These are phyloP conservation scores for Massospora cicadina DNA, from an alignment of 371 early-diverging fungal genomes.

Conservation along the genomic window DNA sequence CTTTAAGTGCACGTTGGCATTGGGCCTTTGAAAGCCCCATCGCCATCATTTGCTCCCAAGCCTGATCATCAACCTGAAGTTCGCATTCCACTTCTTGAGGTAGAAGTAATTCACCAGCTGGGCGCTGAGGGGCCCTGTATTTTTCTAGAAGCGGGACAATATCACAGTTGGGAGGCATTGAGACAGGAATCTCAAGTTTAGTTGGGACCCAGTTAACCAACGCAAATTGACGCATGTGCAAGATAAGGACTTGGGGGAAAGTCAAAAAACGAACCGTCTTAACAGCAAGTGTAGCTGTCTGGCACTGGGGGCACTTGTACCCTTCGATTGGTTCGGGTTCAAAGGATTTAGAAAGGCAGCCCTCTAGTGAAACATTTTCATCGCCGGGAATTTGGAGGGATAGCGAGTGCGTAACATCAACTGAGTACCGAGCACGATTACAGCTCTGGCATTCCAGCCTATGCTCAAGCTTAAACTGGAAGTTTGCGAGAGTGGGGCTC, in stretches of 20 bases:
- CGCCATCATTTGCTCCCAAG: conserved; percentile 44
- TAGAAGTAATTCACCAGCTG: conserved; percentile 46
- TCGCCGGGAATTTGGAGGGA: conserved; percentile 58
- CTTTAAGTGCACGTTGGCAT: conserved; percentile 58
- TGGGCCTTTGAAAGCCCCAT: conserved; percentile 86
- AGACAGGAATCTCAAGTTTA: conserved; percentile 34
- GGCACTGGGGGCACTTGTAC: conserved; percentile 66
- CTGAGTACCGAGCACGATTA: conserved; percentile 54
- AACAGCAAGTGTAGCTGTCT: conserved; percentile 36
- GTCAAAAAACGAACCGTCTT: conserved; percentile 60
- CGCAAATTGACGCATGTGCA: conserved; percentile 69
- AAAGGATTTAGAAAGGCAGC: conserved; percentile 49
- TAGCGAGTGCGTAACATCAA: conserved; percentile 34
- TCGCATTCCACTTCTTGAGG: not conserved
- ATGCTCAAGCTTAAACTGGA: conserved; percentile 61
- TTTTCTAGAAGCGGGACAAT: conserved; percentile 4
- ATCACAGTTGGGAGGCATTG: conserved; percentile 7
- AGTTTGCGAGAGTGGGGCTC: conserved; percentile 48
- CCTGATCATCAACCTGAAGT: conserved; percentile 38
- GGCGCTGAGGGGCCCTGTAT: conserved; percentile 36
- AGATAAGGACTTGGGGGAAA: conserved; percentile 68
- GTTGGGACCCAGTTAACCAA: conserved; percentile 76
- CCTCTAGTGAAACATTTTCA: conserved; percentile 26
- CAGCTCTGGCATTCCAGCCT: conserved; percentile 73
- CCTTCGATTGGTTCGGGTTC: conserved; percentile 37